Evolutionary conservation across 1,284 basidiomycete genomes (phyloP), one percentile per base, ranked within the genome.

Genomic region (Gymnopus androsaceus): DNA sequence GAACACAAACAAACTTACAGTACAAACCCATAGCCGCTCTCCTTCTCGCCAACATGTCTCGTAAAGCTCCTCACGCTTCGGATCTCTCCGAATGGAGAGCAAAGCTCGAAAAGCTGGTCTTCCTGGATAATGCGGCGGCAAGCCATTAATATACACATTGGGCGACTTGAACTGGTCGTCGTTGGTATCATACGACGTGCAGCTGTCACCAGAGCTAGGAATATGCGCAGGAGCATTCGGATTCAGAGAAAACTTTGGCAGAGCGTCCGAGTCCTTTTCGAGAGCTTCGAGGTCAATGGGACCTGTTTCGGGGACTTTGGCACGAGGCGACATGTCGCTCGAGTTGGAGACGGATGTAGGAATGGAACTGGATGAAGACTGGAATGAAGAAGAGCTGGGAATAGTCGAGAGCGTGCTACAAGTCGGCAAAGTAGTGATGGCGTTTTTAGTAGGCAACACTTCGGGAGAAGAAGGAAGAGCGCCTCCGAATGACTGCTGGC

Each of bases 1-100:
- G 46, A 48, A 51, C 37, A 72, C 87, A 72, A 63, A 90, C 87
- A 50, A 40, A 72, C 88, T 72, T 63, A 90, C 88, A 91, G 68
- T 33, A 91, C 89, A 66, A 91, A 91, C 4, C 89, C 88, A 66
- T 91, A 91, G 5, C 89, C 88, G 47, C 87, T 90, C 66, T 68
- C 80, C 60, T 78, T 77, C 51, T 84, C 82, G 55, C 80, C 79
- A 9, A 82, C 79, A 64, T 84, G 82, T 30, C 84, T 72, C 50
- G 85, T 86, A 59, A 87, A 87, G 33, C 81, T 84, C 55, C 84
- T 69, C 14, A 86, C 84, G 54, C 84, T 86, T 60, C 77, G 71
- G 12, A 87, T 77, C 25, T 72, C 71, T 6, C 84, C 84, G 61
- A 78, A 87, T 17, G 77, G 80, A 19, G 74, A 69, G 23, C 81